phyloP scores from a whole-genome alignment of 2,329 filamentous ascomycete genomes.

The Aspergillus quadricinctus region DNA sequence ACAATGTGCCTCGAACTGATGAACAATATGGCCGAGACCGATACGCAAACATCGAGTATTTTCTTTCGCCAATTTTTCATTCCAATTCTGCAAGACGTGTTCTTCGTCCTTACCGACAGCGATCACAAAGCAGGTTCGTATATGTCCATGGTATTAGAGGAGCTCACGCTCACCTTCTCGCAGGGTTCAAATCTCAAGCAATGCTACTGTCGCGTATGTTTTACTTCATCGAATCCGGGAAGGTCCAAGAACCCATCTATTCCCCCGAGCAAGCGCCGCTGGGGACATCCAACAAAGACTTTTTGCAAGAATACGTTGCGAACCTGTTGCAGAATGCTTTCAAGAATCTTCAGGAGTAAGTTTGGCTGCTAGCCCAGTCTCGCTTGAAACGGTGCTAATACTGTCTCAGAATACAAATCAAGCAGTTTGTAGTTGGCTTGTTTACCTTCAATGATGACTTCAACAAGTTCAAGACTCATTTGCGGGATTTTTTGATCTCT shows the following conservation, averaged over 20 bases:
- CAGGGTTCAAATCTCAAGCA: constrained; percentile 91
- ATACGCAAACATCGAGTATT: constrained; percentile 76
- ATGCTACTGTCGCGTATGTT: constrained; percentile 93
- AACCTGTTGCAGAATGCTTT: constrained; percentile 85
- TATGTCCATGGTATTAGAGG: not conserved
- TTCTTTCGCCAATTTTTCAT: constrained; percentile 99
- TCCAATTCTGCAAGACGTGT: constrained; percentile 91
- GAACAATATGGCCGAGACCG: constrained; percentile 93
- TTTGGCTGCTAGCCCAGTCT: constrained; percentile 17
- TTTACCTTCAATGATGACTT: constrained; percentile 86
- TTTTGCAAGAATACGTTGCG: constrained; percentile 81
- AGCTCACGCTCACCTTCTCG: constrained; percentile 3
- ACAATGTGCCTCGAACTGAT: constrained; percentile 98
- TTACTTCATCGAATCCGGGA: constrained; percentile 84
- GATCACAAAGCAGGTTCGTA: constrained; percentile 83
- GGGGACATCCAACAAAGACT: constrained; percentile 86
- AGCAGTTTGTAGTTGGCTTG: constrained; percentile 81
- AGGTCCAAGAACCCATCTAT: constrained; percentile 92
- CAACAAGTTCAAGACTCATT: constrained; percentile 89
- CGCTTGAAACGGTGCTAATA: constrained; percentile 33
- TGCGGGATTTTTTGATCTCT: constrained; percentile 95
- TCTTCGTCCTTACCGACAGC: constrained; percentile 95
- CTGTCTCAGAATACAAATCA: constrained; percentile 68
- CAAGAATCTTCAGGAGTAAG: constrained; percentile 84
- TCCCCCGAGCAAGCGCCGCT: constrained; percentile 72